Percentiles rank a stretch among this genome's conserved stretches.
Evolutionary conservation across 225 moss, liverwort and hornwort genomes (phyloP).

Genomic region (Physcomitrium patens): DNA sequence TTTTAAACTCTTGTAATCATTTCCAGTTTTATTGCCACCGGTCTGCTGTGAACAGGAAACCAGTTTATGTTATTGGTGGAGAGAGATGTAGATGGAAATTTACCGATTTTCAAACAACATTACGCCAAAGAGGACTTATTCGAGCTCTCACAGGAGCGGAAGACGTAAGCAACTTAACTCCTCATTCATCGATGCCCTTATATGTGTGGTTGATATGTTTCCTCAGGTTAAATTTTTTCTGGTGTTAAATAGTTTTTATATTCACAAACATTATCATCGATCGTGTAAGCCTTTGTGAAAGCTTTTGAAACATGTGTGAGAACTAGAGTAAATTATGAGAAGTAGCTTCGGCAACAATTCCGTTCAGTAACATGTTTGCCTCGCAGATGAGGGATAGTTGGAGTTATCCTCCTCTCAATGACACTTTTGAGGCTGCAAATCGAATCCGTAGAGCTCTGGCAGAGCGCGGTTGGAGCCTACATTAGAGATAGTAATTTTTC

Average conservation of each 20-base stretch:
- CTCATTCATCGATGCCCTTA: slow-evolving; percentile 11
- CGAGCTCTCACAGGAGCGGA: slow-evolving; percentile 95
- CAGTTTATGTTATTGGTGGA: slow-evolving; percentile 94
- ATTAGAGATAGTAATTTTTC: slow-evolving; percentile 33
- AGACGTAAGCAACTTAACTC: slow-evolving; percentile 62
- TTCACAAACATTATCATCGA: background rate
- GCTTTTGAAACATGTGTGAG: background rate
- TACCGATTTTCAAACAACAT: slow-evolving; percentile 85
- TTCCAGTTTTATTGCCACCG: background rate
- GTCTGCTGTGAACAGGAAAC: slow-evolving; percentile 69
- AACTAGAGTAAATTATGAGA: background rate
- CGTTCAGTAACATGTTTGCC: slow-evolving; percentile 19
- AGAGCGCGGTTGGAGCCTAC: slow-evolving; percentile 93
- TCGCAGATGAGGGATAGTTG: slow-evolving; percentile 98
- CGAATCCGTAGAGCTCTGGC: slow-evolving; percentile 85
- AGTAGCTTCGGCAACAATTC: background rate
- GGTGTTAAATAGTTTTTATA: background rate
- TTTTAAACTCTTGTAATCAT: background rate
- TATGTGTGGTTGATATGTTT: slow-evolving; percentile 2
- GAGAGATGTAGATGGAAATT: slow-evolving; percentile 99
- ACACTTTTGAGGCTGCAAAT: slow-evolving; percentile 78
- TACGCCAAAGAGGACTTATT: slow-evolving; percentile 85
- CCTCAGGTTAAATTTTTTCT: slow-evolving; percentile 5
- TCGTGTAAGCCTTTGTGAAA: background rate
- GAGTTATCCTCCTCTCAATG: slow-evolving; percentile 99